A percentile compares a stretch with the other conserved stretches of the same genome.
Conservation (phyloP, 1,284 basidiomycete species). For the Dichomitus squalens region DNA sequence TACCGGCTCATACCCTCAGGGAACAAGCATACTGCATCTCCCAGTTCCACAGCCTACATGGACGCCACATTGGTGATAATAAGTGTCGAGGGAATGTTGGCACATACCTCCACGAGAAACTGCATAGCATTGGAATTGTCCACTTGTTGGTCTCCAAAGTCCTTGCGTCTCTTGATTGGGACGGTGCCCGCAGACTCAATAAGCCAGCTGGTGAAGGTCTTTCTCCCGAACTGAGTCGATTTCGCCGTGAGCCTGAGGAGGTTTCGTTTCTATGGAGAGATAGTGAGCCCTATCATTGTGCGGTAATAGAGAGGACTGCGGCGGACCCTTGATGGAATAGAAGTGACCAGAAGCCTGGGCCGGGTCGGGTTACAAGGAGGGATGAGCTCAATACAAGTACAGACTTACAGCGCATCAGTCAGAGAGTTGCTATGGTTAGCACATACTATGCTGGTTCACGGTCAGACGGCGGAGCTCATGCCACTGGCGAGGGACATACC, state of each 20-base stretch:
- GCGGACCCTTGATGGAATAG: slow-evolving; percentile 67
- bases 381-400: not conserved
- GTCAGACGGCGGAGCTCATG: not conserved
- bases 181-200: slow-evolving; percentile 86
- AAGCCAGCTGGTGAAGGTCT: slow-evolving; percentile 85
- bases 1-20: slow-evolving; percentile 85
- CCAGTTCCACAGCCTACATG: slow-evolving; percentile 69
- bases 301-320: not conserved
- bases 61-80: not conserved
- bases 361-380: slow-evolving; percentile 56
- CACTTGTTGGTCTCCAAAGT: slow-evolving; percentile 51
- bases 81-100: not conserved
- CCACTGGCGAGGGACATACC: slow-evolving; percentile 44
- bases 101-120: slow-evolving; percentile 62
- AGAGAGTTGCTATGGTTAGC: slow-evolving; percentile 85
- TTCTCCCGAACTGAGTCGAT: slow-evolving; percentile 79
- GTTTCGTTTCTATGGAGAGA: slow-evolving; percentile 47
- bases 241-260: slow-evolving; percentile 85
- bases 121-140: slow-evolving; percentile 75
- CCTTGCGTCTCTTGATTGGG: slow-evolving; percentile 77
- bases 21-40: slow-evolving; percentile 81
- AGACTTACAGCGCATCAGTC: slow-evolving; percentile 78
- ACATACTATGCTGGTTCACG: slow-evolving; percentile 56
- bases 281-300: not conserved
- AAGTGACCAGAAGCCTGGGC: slow-evolving; percentile 16